These are phyloP conservation scores for Achlya hypogyna DNA, from an alignment of 352 stramenopile species.

Conservation along the genomic window DNA sequence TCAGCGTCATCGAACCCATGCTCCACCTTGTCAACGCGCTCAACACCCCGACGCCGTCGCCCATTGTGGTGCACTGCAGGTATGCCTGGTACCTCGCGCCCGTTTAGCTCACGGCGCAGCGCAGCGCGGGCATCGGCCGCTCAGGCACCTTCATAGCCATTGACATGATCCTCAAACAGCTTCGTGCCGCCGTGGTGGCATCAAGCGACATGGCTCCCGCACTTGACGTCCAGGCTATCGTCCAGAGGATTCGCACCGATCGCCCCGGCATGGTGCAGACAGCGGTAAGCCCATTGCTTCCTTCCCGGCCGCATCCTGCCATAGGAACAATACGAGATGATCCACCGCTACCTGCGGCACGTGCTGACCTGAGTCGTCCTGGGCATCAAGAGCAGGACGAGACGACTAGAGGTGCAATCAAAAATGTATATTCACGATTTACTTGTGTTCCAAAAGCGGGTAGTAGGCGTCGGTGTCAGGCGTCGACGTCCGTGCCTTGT, in stretches of 20 bases:
- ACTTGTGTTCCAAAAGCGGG: slow-evolving; percentile 10
- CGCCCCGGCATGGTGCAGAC: slow-evolving; percentile 80
- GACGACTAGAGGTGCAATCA: too few relatives aligned
- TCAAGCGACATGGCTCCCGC: slow-evolving; percentile 28
- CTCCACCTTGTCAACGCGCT: slow-evolving; percentile 40
- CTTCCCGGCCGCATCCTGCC: neutral
- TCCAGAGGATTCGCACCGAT: slow-evolving; percentile 52
- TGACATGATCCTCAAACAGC: slow-evolving; percentile 54
- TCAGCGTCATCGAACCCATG: slow-evolving; percentile 59
- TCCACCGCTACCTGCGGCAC: slow-evolving; percentile 46
- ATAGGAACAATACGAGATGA: slow-evolving; percentile 80
- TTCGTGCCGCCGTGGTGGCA: slow-evolving; percentile 30
- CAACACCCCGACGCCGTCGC: slow-evolving; percentile 29
- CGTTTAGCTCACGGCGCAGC: neutral
- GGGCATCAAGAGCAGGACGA: neutral
- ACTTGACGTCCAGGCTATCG: slow-evolving; percentile 46
- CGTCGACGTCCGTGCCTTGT: neutral
- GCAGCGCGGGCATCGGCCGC: slow-evolving; percentile 63
- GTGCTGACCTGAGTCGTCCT: neutral
- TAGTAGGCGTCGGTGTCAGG: slow-evolving; percentile 1
- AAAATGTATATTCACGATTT: neutral
- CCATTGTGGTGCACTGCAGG: slow-evolving; percentile 59
- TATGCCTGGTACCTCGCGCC: neutral
- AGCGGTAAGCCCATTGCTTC: slow-evolving; percentile 33
- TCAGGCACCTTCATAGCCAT: slow-evolving; percentile 81